These are phyloP conservation scores for Senna siamea DNA, from an alignment of 306 rosid genomes.

Conservation along the genomic window DNA sequence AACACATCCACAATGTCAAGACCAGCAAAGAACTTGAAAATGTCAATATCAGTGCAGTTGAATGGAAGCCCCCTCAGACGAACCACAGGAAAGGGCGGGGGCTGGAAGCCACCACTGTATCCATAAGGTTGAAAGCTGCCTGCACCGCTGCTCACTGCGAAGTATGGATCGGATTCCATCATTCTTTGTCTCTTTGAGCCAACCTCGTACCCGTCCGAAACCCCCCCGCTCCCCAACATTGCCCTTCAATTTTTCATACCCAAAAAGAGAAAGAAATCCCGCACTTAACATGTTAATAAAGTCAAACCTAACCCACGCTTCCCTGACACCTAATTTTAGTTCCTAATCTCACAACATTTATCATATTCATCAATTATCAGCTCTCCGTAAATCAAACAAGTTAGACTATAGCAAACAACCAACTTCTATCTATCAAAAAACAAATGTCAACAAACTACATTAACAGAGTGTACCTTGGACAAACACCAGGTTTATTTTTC, in stretches of 20 bases:
- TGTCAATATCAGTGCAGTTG: slow-evolving; percentile 58
- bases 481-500: background rate
- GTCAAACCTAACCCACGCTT: slow-evolving; percentile 88
- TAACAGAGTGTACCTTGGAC: background rate
- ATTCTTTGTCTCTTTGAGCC: slow-evolving; percentile 99
- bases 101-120: too few species aligned
- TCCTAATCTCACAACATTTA: slow-evolving; percentile 40
- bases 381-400: slow-evolving; percentile 28
- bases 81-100: slow-evolving; percentile 62
- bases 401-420: background rate
- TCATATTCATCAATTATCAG: slow-evolving; percentile 28
- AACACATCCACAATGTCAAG: too few species aligned
- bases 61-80: slow-evolving; percentile 97
- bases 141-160: slow-evolving; percentile 93
- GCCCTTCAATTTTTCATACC: slow-evolving; percentile 93
- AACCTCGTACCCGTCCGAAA: slow-evolving; percentile 99
- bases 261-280: slow-evolving; percentile 75
- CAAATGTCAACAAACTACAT: slow-evolving; percentile 14
- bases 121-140: slow-evolving; percentile 37
- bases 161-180: slow-evolving; percentile 99
- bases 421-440: background rate
- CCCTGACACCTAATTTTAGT: slow-evolving; percentile 67
- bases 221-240: slow-evolving; percentile 99
- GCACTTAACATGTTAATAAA: slow-evolving; percentile 97
- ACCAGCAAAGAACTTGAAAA: too few species aligned